A percentile compares a stretch with the other conserved stretches of the same genome.
Conservation (phyloP, 148 eudicot genomes). For the Vaccinium darrowii region DNA sequence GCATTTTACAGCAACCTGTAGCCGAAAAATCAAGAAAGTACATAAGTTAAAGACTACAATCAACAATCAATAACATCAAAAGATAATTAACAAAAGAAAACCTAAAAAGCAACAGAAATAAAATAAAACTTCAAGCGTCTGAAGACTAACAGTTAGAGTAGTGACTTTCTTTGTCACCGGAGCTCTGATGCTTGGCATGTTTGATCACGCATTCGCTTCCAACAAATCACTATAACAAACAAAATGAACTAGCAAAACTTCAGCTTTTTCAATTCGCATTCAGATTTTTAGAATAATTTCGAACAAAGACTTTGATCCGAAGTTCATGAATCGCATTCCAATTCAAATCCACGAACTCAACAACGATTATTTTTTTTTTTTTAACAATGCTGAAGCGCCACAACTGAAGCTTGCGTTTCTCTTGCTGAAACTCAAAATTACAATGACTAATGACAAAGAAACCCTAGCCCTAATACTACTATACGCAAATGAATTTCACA, state of each 20-base stretch:
- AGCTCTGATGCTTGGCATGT: constrained; percentile 76
- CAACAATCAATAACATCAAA: neutral
- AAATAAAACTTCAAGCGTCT: neutral
- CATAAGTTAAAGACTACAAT: neutral
- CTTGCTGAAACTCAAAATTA: neutral
- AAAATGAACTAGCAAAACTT: neutral
- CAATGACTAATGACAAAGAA: neutral
- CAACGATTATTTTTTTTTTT: too few relatives aligned
- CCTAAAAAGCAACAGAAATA: neutral
- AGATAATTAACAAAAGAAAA: neutral
- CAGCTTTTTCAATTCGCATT: neutral
- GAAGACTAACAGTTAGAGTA: constrained; percentile 53
- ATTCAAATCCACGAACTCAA: neutral
- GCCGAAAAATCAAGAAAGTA: constrained; percentile 19
- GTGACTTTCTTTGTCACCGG: constrained; percentile 63
- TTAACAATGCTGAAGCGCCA: neutral
- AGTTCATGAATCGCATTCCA: neutral
- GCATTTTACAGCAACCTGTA: constrained; percentile 80
- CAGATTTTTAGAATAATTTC: neutral
- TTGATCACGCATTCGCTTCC: constrained; percentile 22
- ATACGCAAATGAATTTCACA: neutral
- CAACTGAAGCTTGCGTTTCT: neutral
- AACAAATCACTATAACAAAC: neutral
- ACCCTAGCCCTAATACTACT: constrained; percentile 4
- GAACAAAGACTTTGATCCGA: neutral